Conservation (phyloP, 2,329 filamentous ascomycete genomes). For the Fusarium sp. region DNA sequence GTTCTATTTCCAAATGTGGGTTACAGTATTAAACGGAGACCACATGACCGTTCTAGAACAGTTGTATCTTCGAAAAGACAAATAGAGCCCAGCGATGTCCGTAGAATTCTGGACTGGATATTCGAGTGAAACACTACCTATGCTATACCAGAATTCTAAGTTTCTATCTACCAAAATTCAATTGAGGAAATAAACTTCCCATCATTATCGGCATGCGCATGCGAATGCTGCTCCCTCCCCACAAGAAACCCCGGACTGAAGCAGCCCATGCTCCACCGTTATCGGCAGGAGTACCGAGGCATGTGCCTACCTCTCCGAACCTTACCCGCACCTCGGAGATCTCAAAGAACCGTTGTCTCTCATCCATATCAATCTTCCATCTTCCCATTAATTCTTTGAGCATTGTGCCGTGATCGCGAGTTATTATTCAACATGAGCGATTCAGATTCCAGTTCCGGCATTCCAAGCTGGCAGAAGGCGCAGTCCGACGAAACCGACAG, state of each 20-base stretch:
- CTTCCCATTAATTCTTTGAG: neutral
- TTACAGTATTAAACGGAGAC: slow-evolving; percentile 29
- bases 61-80: neutral
- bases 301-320: slow-evolving; percentile 47
- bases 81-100: no score
- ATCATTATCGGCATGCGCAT: no score
- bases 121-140: no score
- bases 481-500: slow-evolving; percentile 35
- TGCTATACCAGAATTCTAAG: no score
- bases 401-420: neutral
- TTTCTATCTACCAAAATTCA: no score
- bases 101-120: no score
- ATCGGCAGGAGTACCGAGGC: slow-evolving; percentile 47
- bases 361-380: slow-evolving; percentile 1
- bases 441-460: slow-evolving; percentile 50
- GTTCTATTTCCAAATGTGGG: slow-evolving; percentile 14
- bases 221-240: slow-evolving; percentile 7
- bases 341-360: slow-evolving; percentile 16
- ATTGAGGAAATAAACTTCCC: no score
- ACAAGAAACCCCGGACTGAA: slow-evolving; percentile 27
- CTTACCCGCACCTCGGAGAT: slow-evolving; percentile 44
- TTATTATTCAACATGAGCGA: slow-evolving; percentile 52
- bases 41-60: neutral
- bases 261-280: slow-evolving; percentile 38
- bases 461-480: slow-evolving; percentile 54